Evolutionary conservation across 306 rosid genomes (phyloP).

Genomic region (Inga laurina): DNA sequence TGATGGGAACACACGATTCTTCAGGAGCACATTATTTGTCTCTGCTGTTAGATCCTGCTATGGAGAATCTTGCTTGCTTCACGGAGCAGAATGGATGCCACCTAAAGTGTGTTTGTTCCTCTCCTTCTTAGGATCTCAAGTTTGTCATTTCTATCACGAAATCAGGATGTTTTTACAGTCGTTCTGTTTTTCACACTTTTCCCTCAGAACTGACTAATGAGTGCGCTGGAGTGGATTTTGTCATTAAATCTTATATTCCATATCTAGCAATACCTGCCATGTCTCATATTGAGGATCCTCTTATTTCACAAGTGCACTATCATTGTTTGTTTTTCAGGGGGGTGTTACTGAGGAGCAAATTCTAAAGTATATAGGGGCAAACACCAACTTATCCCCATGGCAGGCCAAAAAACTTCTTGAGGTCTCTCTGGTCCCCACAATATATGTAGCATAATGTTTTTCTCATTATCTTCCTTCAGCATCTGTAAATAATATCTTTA

Average conservation of each 20-base stretch:
- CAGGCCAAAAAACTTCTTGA: slow-evolving; percentile 83
- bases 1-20: slow-evolving; percentile 94
- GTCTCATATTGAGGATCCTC: slow-evolving; percentile 1
- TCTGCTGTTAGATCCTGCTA: slow-evolving; percentile 93
- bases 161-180: slow-evolving; percentile 2
- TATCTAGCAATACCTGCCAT: slow-evolving; percentile 29
- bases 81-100: slow-evolving; percentile 95
- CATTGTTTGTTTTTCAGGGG: slow-evolving; percentile 45
- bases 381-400: slow-evolving; percentile 60
- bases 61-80: slow-evolving; percentile 93
- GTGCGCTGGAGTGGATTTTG: slow-evolving; percentile 20
- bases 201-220: slow-evolving; percentile 2
- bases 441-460: slow-evolving; percentile 23
- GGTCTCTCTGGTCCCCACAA: slow-evolving; percentile 50
- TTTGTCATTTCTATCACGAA: slow-evolving; percentile 1
- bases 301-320: not conserved
- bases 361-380: slow-evolving; percentile 95
- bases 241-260: slow-evolving; percentile 18
- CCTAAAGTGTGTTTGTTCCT: slow-evolving; percentile 69
- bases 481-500: slow-evolving; percentile 15
- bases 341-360: slow-evolving; percentile 97
- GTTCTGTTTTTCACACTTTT: slow-evolving; percentile 12
- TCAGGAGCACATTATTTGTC: slow-evolving; percentile 94
- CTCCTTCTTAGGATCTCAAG: slow-evolving; percentile 6
- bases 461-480: slow-evolving; percentile 20